Evolutionary conservation across 2,329 filamentous ascomycete genomes (phyloP), one percentile per base, ranked within the genome.

Genomic region (Dothidotthia symphoricarpi): DNA sequence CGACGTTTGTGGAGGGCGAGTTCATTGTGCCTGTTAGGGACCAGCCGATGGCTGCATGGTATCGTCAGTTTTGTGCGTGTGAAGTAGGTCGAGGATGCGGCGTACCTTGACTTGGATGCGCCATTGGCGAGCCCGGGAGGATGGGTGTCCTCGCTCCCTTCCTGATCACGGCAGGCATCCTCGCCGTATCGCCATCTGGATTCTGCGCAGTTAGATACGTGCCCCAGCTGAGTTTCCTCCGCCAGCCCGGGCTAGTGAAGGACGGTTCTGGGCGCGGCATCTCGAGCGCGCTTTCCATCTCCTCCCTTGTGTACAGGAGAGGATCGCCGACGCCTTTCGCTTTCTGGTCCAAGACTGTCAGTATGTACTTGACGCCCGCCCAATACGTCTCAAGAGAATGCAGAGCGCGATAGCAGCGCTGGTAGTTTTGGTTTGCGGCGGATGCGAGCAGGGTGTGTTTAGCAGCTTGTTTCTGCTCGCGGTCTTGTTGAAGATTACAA

Each of bases 11-110:
- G 47, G 82, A 89, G 1, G 87, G 85, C 3, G 87, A 93, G 57
- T 94, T 88, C 37, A 87, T 89, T 1, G 85, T 91, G 11, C 88
- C 88, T 0, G 88, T 88, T n/a, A 95, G 69, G 6, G 87, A 89
- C 85, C 86, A 94, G 1, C 87, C 88, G 41, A 94, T 87, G 1
- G 80, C 78, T 76, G 9, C 19, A 22, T 9, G 9, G 5, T 9
- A 22, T 22, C 9, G 19, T 22, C 19, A 22, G 41, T 40, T 10
- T n/a, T n/a, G n/a, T n/a, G n/a, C n/a, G n/a, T n/a, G n/a, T n/a
- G n/a, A n/a, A n/a, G n/a, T n/a, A n/a, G n/a, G n/a, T n/a, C n/a
- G 7, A 22, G 4, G 31, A 24, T 14, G 16, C n/a, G n/a, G 46
- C 53, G 34, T 56, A 80, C 61, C 74, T 70, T 78, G 75, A 52